Evolutionary conservation across 2,329 filamentous ascomycete genomes (phyloP), one percentile per base, ranked within the genome.

Genomic region (Apiospora malaysiana): DNA sequence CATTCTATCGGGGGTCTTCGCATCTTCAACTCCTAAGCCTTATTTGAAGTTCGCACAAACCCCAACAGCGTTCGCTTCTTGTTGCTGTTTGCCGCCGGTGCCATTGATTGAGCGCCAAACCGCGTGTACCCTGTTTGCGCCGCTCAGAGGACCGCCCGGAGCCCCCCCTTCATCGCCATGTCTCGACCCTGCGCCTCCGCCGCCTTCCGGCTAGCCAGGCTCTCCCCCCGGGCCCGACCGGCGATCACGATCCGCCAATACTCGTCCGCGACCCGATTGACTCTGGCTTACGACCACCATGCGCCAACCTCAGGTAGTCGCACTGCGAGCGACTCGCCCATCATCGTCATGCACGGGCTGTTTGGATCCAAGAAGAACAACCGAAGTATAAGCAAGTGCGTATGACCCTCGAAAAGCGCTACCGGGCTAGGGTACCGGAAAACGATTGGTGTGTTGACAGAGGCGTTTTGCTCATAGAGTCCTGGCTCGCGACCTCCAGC

Each of bases 351-450:
- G 78, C 95, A 98, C 80, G 95, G 96, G 0, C 86, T 98, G 14
- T 98, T 98, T 78, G 95, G 95, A 25, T 97, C 94, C 47, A 97
- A 97, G 84, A 94, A 94, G 84, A 98, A 98, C 80, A 97, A 98
- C 80, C 87, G 95, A 81, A 93, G 89, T 78, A 96, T 98, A 73
- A 97, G 94, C 92, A 97, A 94, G 95, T 97, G 85, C 81, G 92
- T 83, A 67, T 23, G 25, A 37, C 23, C n/a, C 42, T 14, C 42
- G 42, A 14, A 1, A 1, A 4, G 12, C 42, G 42, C 42, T 45
- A 47, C 27, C 4, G 9, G 37, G n/a, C 10, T 8, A 45, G 12
- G n/a, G 56, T 16, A 27, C 21, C 42, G 21, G 25, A 32, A 70
- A 45, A 16, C 42, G 23, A 46, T 45, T 10, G 45, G 59, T n/a